A percentile compares a stretch with the other conserved stretches of the same genome.
Evolutionary conservation across 2,329 filamentous ascomycete genomes (phyloP).

Genomic region (Fusarium heterosporum): DNA sequence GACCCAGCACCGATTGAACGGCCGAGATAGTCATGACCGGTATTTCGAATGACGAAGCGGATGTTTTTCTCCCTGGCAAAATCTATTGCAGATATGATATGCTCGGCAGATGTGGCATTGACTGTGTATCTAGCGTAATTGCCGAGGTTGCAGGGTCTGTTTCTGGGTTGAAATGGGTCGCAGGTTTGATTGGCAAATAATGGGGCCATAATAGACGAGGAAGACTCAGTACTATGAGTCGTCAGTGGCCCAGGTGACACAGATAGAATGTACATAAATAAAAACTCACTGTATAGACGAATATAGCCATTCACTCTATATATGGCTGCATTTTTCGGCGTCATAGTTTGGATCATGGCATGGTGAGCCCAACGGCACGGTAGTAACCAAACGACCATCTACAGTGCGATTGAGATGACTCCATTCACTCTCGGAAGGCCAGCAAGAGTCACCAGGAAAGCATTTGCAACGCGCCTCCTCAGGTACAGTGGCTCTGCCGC

Average conservation of each 20-base stretch:
- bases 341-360: slow-evolving; percentile 64
- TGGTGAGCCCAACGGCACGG: slow-evolving; percentile 60
- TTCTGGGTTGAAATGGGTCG: slow-evolving; percentile 50
- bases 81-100: slow-evolving; percentile 49
- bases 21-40: slow-evolving; percentile 66
- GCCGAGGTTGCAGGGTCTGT: slow-evolving; percentile 56
- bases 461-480: slow-evolving; percentile 15
- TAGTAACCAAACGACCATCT: slow-evolving; percentile 61
- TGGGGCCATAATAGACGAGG: slow-evolving; percentile 50
- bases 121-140: slow-evolving; percentile 58
- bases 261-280: rapidly evolving
- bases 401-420: slow-evolving; percentile 61
- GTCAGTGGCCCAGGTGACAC: rapidly evolving
- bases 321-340: slow-evolving; percentile 54
- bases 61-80: slow-evolving; percentile 54
- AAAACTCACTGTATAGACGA: slow-evolving; percentile 58
- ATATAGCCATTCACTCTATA: slow-evolving; percentile 58
- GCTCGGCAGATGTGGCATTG: slow-evolving; percentile 45
- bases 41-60: slow-evolving; percentile 63
- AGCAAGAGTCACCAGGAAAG: slow-evolving; percentile 61
- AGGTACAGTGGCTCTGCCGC: neutral
- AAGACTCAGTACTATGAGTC: slow-evolving; percentile 28
- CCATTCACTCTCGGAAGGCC: slow-evolving; percentile 62
- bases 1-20: slow-evolving; percentile 66
- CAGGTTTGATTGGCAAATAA: slow-evolving; percentile 56